Evolutionary conservation across 352 stramenopile species (phyloP).

Genomic region (Globisporangium cystogenes): DNA sequence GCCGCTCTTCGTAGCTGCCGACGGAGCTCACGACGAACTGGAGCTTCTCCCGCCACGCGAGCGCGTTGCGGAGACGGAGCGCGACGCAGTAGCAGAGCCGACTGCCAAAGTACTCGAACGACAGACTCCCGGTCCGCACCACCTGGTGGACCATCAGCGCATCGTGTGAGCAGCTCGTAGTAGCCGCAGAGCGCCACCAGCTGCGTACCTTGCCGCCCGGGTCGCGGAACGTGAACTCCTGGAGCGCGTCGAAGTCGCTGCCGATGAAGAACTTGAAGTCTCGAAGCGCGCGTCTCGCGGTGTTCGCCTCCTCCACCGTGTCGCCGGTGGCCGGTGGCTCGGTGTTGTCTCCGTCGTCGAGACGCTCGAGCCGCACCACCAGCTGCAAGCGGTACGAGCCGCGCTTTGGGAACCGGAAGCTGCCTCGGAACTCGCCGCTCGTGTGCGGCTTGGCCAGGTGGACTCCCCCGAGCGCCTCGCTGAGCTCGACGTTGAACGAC

Average conservation of each 20-base stretch:
- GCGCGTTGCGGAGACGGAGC: conserved; percentile 20
- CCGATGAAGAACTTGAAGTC: conserved; percentile 41
- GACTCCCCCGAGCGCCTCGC: conserved; percentile 16
- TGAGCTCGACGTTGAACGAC: conserved; percentile 26
- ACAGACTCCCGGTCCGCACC: conserved; percentile 20
- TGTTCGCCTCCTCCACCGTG: not conserved
- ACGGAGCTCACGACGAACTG: conserved; percentile 11
- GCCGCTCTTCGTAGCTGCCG: conserved; percentile 35
- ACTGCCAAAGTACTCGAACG: conserved; percentile 58
- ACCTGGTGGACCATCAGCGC: conserved; percentile 5
- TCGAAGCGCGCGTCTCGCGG: conserved; percentile 1
- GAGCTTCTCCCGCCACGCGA: conserved; percentile 7
- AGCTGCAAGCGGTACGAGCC: conserved; percentile 43
- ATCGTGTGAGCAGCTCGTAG: not conserved
- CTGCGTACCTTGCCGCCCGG: conserved; percentile 33
- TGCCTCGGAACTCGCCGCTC: conserved; percentile 21
- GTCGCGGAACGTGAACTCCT: conserved; percentile 38
- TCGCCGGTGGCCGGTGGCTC: not conserved
- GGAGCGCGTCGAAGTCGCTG: conserved; percentile 50
- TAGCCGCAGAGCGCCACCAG: not conserved
- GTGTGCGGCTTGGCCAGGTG: conserved; percentile 14
- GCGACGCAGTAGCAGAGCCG: conserved; percentile 64
- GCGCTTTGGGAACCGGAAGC: conserved; percentile 46
- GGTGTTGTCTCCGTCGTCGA: not conserved
- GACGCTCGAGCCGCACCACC: conserved; percentile 7